Conservation (phyloP, 2,329 filamentous ascomycete genomes). For the Davidsoniella neocaledoniae region DNA sequence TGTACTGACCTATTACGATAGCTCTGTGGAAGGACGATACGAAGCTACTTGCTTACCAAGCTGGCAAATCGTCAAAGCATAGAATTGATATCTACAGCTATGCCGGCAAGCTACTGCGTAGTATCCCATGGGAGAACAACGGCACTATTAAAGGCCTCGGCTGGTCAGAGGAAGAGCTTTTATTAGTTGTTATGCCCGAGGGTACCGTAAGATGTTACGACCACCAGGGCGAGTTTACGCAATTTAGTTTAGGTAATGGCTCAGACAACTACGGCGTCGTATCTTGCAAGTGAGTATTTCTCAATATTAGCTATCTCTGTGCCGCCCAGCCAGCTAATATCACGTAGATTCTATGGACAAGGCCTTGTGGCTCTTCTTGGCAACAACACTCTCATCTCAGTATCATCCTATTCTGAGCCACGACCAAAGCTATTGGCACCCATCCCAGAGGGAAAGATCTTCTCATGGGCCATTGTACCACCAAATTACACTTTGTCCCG, state of each 20-base stretch:
- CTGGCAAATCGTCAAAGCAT: slow-evolving; percentile 54
- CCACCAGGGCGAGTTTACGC: slow-evolving; percentile 85
- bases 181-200: slow-evolving; percentile 76
- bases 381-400: slow-evolving; percentile 73
- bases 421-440: slow-evolving; percentile 66
- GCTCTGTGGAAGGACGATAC: slow-evolving; percentile 78
- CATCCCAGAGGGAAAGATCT: slow-evolving; percentile 60
- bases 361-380: slow-evolving; percentile 86
- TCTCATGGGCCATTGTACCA: slow-evolving; percentile 79
- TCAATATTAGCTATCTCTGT: slow-evolving; percentile 2
- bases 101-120: slow-evolving; percentile 72
- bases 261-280: slow-evolving; percentile 76
- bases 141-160: slow-evolving; percentile 75
- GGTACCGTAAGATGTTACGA: slow-evolving; percentile 84
- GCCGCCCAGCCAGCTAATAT: background rate
- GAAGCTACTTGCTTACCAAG: slow-evolving; percentile 65
- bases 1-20: slow-evolving; percentile 21
- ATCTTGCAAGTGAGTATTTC: slow-evolving; percentile 45
- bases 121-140: slow-evolving; percentile 71
- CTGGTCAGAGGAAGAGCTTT: slow-evolving; percentile 90
- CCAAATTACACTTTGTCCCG: slow-evolving; percentile 78
- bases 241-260: slow-evolving; percentile 80
- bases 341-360: slow-evolving; percentile 55
- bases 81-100: slow-evolving; percentile 91
- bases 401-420: slow-evolving; percentile 82